These are phyloP conservation scores for Aspergillus novofumigatus DNA, from an alignment of 2,329 filamentous ascomycete species.

Conservation along the genomic window DNA sequence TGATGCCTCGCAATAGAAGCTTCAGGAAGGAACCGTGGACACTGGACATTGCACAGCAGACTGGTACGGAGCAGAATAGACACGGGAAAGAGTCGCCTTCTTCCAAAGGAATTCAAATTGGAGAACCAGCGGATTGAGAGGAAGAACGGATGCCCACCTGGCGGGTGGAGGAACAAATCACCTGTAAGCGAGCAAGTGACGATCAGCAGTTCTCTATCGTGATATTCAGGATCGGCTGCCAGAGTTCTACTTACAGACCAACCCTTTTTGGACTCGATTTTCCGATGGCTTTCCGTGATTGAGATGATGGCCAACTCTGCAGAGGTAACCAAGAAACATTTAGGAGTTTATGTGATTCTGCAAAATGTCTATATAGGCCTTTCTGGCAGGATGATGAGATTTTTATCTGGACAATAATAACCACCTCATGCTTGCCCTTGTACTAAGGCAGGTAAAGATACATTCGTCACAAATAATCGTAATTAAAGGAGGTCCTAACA, in stretches of 20 bases:
- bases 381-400: too few relatives aligned
- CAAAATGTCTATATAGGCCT: too few relatives aligned
- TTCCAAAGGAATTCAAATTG: background rate
- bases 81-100: background rate
- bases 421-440: too few relatives aligned
- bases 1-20: background rate
- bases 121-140: background rate
- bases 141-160: background rate
- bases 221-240: constrained; percentile 7
- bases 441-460: background rate
- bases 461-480: too few relatives aligned
- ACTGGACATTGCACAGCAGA: background rate
- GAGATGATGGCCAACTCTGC: background rate
- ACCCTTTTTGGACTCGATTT: background rate
- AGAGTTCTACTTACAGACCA: constrained; percentile 1
- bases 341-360: too few relatives aligned
- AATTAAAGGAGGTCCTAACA: background rate
- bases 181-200: background rate
- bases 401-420: too few relatives aligned
- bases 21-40: background rate
- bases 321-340: background rate
- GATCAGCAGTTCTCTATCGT: constrained; percentile 14
- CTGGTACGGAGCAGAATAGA: background rate
- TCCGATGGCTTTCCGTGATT: background rate
- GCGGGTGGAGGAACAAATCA: background rate